Evolutionary conservation across 2,329 filamentous ascomycete genomes (phyloP).

Genomic region (Fusarium foetens): DNA sequence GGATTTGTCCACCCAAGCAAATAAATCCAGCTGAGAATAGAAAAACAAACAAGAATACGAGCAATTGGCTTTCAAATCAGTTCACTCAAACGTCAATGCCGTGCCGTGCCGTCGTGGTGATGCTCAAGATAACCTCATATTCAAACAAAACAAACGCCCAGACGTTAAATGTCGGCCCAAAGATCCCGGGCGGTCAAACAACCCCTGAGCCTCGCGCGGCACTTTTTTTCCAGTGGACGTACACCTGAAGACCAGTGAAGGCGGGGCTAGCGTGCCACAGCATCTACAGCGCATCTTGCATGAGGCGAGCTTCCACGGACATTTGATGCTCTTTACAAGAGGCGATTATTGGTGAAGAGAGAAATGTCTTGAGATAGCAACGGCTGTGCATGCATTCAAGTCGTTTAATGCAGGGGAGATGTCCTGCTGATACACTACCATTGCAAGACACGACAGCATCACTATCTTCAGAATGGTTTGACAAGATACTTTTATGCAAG

Average conservation of each 20-base stretch:
- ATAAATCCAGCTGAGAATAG: neutral
- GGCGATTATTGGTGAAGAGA: neutral
- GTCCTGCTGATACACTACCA: neutral
- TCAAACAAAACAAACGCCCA: slow-evolving; percentile 31
- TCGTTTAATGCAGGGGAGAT: neutral
- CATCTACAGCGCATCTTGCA: slow-evolving; percentile 37
- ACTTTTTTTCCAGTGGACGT: slow-evolving; percentile 18
- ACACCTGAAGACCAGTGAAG: slow-evolving; percentile 18
- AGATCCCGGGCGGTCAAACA: slow-evolving; percentile 42
- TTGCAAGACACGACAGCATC: neutral
- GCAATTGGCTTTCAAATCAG: neutral
- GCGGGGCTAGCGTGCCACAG: slow-evolving; percentile 10
- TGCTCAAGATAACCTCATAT: slow-evolving; percentile 26
- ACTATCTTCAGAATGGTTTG: neutral
- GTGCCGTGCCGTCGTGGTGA: neutral
- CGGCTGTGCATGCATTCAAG: neutral
- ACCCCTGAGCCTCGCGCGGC: slow-evolving; percentile 8
- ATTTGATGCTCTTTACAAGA: neutral
- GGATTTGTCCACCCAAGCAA: neutral
- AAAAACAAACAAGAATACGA: neutral
- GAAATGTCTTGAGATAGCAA: neutral
- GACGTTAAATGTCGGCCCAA: slow-evolving; percentile 32
- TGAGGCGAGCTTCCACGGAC: neutral
- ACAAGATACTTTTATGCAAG: neutral
- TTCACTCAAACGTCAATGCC: neutral